phyloP scores from a whole-genome alignment of 495 filamentous ascomycete species.

The Achaetomiella virescens region DNA sequence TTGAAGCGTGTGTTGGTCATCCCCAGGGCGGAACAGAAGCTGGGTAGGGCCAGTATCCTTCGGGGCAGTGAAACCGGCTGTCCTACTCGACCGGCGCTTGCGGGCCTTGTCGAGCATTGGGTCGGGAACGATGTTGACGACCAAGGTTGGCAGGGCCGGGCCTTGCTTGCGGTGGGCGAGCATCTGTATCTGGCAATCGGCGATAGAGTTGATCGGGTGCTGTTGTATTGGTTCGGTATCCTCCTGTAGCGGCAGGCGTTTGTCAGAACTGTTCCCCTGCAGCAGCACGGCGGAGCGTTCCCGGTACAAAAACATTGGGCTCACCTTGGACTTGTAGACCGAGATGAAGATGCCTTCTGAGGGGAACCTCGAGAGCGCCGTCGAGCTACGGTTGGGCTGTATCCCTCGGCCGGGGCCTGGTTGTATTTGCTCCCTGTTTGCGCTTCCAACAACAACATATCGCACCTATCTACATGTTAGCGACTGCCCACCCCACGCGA shows the following conservation, averaged over 20 bases:
- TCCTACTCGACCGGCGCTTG: conserved; percentile 52
- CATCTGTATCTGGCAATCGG: conserved; percentile 46
- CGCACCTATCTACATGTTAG: conserved; percentile 33
- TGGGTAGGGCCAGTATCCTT: conserved; percentile 39
- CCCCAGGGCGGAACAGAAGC: conserved; percentile 41
- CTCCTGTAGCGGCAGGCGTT: conserved; percentile 27
- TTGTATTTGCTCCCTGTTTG: conserved; percentile 19
- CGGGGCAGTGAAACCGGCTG: conserved; percentile 40
- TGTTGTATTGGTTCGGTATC: conserved; percentile 47
- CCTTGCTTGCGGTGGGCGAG: conserved; percentile 51
- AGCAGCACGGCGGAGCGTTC: not conserved
- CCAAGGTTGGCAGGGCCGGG: conserved; percentile 42
- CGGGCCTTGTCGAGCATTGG: conserved; percentile 45
- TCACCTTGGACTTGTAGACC: conserved; percentile 50
- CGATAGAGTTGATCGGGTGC: conserved; percentile 42
- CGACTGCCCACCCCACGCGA: not conserved
- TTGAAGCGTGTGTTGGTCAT: conserved; percentile 33
- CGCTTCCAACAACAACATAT: conserved; percentile 40
- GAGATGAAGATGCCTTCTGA: conserved; percentile 43
- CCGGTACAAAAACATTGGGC: conserved; percentile 4
- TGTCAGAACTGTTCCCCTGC: conserved; percentile 2
- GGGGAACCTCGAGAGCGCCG: conserved; percentile 22
- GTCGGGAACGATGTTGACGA: conserved; percentile 47
- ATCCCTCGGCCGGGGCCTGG: conserved; percentile 22
- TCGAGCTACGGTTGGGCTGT: conserved; percentile 22